These are phyloP conservation scores for Daldinia vernicosa DNA, from an alignment of 495 filamentous ascomycete genomes.

Conservation along the genomic window DNA sequence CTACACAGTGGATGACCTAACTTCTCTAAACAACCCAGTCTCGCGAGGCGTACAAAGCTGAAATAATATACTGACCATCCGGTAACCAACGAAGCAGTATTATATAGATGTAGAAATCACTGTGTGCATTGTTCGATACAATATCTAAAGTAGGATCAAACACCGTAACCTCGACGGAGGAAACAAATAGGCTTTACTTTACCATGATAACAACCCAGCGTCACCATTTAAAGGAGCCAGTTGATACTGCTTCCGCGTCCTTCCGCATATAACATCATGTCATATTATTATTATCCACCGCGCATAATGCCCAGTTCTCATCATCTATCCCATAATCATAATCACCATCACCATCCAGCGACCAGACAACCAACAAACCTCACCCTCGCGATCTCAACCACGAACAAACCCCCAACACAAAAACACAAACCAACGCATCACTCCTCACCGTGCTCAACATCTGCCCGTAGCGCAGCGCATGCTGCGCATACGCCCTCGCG, in stretches of 20 bases:
- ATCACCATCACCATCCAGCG: not conserved
- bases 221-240: not conserved
- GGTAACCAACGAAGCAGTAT: not conserved
- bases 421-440: constrained; percentile 76
- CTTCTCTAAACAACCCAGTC: too few species aligned
- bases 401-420: constrained; percentile 75
- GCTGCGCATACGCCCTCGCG: constrained; percentile 63
- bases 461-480: constrained; percentile 72
- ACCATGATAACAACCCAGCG: not conserved
- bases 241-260: not conserved
- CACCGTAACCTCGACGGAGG: not conserved
- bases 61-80: too few species aligned
- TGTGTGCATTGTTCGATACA: not conserved
- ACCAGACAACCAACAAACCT: not conserved
- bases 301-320: not conserved
- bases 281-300: not conserved
- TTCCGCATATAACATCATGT: not conserved
- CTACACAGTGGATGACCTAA: too few species aligned
- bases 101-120: not conserved
- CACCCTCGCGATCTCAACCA: constrained; percentile 64
- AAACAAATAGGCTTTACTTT: not conserved
- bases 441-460: constrained; percentile 69
- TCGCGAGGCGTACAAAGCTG: too few species aligned
- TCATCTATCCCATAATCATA: not conserved
- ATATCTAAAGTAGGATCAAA: not conserved